phyloP scores from a whole-genome alignment of 768 basidiomycete species.

The Boletus tylopilopsis region DNA sequence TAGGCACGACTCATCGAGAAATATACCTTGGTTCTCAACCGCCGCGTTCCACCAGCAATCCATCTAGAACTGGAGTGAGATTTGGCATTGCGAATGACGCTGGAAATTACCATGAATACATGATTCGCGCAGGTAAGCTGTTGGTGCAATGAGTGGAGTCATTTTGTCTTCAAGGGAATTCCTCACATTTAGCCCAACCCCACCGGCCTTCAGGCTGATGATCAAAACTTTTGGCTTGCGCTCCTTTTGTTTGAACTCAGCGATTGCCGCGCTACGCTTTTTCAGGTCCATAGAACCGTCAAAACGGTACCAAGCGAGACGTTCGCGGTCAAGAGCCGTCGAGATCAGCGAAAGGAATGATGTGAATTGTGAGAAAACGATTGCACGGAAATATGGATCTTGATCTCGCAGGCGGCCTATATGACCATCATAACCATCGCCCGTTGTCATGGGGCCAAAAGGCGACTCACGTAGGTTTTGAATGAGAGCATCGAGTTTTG shows the following conservation, averaged over 20 bases:
- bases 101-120: constrained; percentile 70
- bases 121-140: constrained; percentile 78
- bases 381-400: constrained; percentile 75
- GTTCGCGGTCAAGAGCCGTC: constrained; percentile 62
- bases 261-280: constrained; percentile 69
- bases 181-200: constrained; percentile 82
- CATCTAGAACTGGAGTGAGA: constrained; percentile 50
- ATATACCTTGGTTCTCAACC: constrained; percentile 69
- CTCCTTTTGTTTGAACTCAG: constrained; percentile 69
- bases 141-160: constrained; percentile 1
- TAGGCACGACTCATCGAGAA: neutral
- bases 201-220: constrained; percentile 85
- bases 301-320: constrained; percentile 70
- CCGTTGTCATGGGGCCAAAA: neutral
- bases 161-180: neutral
- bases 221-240: constrained; percentile 73
- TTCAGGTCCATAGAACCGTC: constrained; percentile 92
- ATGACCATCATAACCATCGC: neutral
- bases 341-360: constrained; percentile 84
- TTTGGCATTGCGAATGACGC: neutral
- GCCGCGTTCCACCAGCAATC: constrained; percentile 93
- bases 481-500: constrained; percentile 84
- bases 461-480: constrained; percentile 57
- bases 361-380: constrained; percentile 91
- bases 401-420: constrained; percentile 61